Base-by-base conservation (phyloP, 2,329 filamentous ascomycete genomes). In the Talaromyces sp. region DNA sequence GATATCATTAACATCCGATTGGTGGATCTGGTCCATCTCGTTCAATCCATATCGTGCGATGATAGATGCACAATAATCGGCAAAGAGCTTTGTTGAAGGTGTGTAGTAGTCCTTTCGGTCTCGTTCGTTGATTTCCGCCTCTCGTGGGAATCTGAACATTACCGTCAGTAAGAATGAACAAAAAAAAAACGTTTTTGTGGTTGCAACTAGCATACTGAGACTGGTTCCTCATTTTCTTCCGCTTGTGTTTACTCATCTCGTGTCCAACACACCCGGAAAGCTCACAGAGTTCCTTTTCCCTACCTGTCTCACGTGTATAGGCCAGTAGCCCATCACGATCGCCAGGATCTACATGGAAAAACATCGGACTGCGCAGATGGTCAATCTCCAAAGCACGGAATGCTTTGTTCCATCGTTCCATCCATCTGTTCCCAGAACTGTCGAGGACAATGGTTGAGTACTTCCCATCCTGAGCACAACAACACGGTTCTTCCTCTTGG, bases 281-380 rank as follows among this genome's bases (percentile, higher is more conserved):
- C 74, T 93, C 88, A 54, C 84, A 79, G 9, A 92, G 74, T 68
- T 93, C 89, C 6, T 76, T 73, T 62, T 86, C 82, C n/a, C 86
- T 76, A 0, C 82, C 81, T 19, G 82, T 78, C 61, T 84, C 81
- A 67, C 89, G 86, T 0, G 88, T 83, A 73, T 88, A 90, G 0
- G 86, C 87, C 25, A 93, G 76, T 67, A 93, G 76, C 0, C 87
- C 87, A 75, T 93, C 90, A 1, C 89, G 81, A 72, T 93, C 90
- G 0, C 84, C 80, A 0, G 90, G 90, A 69, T 93, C 90, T 15
- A 91, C 81, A 69, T 95, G 90, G 77, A 92, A 93, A 69, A 93
- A 89, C 88, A 93, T 90, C 0, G 89, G 90, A 66, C 89, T 92
- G 17, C 90, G 82, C 44, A 95, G 77, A 67, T 92, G 85, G 1